Percentiles rank a stretch among this genome's conserved stretches.
Conservation (phyloP, 1,284 basidiomycete genomes). For the Leccinum pachyderme region DNA sequence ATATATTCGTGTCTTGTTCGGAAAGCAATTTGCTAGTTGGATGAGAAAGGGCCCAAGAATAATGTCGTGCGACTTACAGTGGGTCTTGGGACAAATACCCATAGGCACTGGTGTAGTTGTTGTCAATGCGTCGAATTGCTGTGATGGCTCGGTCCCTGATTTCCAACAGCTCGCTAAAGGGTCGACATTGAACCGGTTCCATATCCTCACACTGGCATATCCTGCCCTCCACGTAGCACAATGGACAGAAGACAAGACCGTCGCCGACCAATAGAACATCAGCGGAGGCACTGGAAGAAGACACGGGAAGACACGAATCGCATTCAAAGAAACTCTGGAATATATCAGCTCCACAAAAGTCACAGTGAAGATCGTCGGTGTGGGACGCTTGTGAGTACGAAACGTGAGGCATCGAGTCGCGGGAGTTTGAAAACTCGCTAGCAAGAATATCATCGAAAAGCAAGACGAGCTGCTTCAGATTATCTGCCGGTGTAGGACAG, state of each 20-base stretch:
- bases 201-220: constrained; percentile 58
- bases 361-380: constrained; percentile 48
- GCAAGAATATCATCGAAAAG: constrained; percentile 60
- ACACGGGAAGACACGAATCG: constrained; percentile 35
- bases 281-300: constrained; percentile 12
- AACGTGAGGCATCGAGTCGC: constrained; percentile 34
- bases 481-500: constrained; percentile 1
- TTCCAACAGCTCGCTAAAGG: constrained; percentile 38
- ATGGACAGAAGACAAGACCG: constrained; percentile 58
- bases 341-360: constrained; percentile 75
- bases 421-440: constrained; percentile 48
- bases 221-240: constrained; percentile 74
- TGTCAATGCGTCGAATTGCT: constrained; percentile 33
- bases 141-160: constrained; percentile 41
- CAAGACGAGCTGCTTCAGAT: constrained; percentile 36
- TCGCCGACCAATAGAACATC: constrained; percentile 34
- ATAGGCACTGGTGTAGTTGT: constrained; percentile 31
- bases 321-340: constrained; percentile 80
- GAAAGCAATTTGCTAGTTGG: constrained; percentile 24
- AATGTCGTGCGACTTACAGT: constrained; percentile 18
- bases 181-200: constrained; percentile 55
- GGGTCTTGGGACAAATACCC: constrained; percentile 20
- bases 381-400: constrained; percentile 18
- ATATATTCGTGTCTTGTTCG: constrained; percentile 22
- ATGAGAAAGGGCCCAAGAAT: constrained; percentile 15